Evolutionary conservation across 495 filamentous ascomycete genomes (phyloP).

Genomic region (Lasiosphaeriaceae sp.): DNA sequence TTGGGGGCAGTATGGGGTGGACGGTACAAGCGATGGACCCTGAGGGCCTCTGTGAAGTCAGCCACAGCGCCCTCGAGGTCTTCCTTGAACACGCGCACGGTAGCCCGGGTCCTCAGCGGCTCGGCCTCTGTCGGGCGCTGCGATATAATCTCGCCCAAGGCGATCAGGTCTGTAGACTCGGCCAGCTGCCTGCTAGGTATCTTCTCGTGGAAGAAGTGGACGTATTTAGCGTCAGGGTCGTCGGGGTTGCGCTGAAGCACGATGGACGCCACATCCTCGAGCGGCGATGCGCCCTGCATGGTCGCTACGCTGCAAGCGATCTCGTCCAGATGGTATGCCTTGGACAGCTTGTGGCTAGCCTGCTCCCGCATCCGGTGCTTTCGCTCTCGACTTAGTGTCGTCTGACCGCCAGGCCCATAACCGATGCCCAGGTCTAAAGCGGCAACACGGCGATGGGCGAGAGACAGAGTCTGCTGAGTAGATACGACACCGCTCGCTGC

Average conservation of each 20-base stretch:
- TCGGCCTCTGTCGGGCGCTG: slow-evolving; percentile 59
- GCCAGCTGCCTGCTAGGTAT: slow-evolving; percentile 73
- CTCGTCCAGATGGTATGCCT: slow-evolving; percentile 74
- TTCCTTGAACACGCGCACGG: slow-evolving; percentile 71
- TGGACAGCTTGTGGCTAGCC: slow-evolving; percentile 68
- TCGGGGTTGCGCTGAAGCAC: slow-evolving; percentile 62
- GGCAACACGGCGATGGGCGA: slow-evolving; percentile 50
- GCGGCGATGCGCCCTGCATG: slow-evolving; percentile 73
- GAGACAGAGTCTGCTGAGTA: slow-evolving; percentile 53
- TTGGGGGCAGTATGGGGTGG: slow-evolving; percentile 38
- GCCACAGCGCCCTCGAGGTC: slow-evolving; percentile 62
- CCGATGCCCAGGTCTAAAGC: slow-evolving; percentile 60
- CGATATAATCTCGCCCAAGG: slow-evolving; percentile 62
- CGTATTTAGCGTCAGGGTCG: slow-evolving; percentile 70
- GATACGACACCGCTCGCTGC: slow-evolving; percentile 67
- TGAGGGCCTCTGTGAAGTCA: slow-evolving; percentile 63
- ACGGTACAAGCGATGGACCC: slow-evolving; percentile 51
- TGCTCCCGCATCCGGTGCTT: slow-evolving; percentile 73
- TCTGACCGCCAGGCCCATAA: slow-evolving; percentile 49
- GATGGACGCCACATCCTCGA: slow-evolving; percentile 72
- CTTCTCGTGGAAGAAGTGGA: slow-evolving; percentile 86
- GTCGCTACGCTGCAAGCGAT: slow-evolving; percentile 77
- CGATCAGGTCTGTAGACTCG: slow-evolving; percentile 62
- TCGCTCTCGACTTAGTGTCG: slow-evolving; percentile 67
- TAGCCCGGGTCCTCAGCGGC: slow-evolving; percentile 64